These are phyloP conservation scores for Crucihimalaya himalaica DNA, from an alignment of 345 rosid genomes.

Conservation along the genomic window DNA sequence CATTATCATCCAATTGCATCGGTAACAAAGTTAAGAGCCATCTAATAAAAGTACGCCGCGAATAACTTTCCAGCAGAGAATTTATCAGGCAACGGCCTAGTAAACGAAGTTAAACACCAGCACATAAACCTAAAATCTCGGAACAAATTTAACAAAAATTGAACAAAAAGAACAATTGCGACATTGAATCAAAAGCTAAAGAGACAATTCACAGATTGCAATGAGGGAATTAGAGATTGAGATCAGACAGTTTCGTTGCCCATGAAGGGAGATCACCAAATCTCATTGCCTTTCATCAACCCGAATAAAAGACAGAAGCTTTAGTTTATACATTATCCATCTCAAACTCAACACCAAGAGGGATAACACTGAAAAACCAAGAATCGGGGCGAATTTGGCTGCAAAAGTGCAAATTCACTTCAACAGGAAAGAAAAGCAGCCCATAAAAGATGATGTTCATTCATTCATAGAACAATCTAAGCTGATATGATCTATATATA, in stretches of 20 bases:
- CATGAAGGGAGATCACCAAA: slow-evolving; percentile 86
- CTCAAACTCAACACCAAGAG: too few species aligned
- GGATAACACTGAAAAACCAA: too few species aligned
- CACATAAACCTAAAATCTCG: slow-evolving; percentile 49
- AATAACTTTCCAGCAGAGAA: slow-evolving; percentile 65
- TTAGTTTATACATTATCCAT: not conserved
- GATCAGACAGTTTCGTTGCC: slow-evolving; percentile 59
- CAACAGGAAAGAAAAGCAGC: not conserved
- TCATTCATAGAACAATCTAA: slow-evolving; percentile 23
- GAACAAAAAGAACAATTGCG: not conserved
- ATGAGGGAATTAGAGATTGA: slow-evolving; percentile 58
- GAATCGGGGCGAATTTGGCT: not conserved
- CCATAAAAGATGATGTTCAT: not conserved
- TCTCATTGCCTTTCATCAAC: slow-evolving; percentile 72
- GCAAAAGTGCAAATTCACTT: not conserved
- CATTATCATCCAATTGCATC: slow-evolving; percentile 49
- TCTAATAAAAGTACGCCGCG: slow-evolving; percentile 65
- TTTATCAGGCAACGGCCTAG: slow-evolving; percentile 64
- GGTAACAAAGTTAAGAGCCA: slow-evolving; percentile 68
- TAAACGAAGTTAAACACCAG: slow-evolving; percentile 57
- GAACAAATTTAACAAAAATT: not conserved
- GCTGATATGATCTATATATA: too few species aligned
- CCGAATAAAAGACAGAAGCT: not conserved
- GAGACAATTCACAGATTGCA: slow-evolving; percentile 53
- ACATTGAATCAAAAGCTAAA: slow-evolving; percentile 14